Evolutionary conservation across 345 rosid genomes (phyloP), one percentile per base, ranked within the genome.

Genomic region (Eucalyptus virginea): DNA sequence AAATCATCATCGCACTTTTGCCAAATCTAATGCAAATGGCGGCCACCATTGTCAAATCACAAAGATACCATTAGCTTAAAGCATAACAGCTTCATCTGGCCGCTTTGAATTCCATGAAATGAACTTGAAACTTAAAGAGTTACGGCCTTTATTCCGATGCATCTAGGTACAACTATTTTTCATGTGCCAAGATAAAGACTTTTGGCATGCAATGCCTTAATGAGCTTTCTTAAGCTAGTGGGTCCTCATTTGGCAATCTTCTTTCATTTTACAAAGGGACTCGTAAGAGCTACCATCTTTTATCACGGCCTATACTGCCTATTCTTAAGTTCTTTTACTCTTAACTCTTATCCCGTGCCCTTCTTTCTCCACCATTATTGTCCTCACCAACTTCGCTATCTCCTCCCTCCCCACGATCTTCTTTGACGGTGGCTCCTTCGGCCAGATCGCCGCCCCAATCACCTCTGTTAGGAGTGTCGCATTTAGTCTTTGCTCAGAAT

Each of bases 401-500:
- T 94, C 95, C 90, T 92, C 92, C 86, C 94, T 93, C 18, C 90
- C 88, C 21, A 95, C 91, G 10, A 89, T 91, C 28, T 86, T 88
- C 60, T 56, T 86, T 3, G 90, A 40, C 7, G 89, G 89, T 87
- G 7, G 50, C 42, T 28, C 45, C 88, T 88, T 90, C 23, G 94
- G 88, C 32, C 91, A 88, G 5, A 94, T 56, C 0, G 94, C 96
- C 56, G 92, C 92, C 8, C 92, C 90, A 1, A 96, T 87, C 88
- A 92, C 97, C 54, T 94, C 96, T 15, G 72, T 86, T 11, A 96
- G 90, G 89, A 94, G 6, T 9, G 95, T 87, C 4, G 94, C 94
- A 30, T 93, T 95, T 94, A 95, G 90, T 45, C 56, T 91, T 88
- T 95, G 95, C 90, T 95, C 94, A 3, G 93, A 92, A 32, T 92